Evolutionary conservation across 345 rosid genomes (phyloP).

Genomic region (Arabis hirsuta): DNA sequence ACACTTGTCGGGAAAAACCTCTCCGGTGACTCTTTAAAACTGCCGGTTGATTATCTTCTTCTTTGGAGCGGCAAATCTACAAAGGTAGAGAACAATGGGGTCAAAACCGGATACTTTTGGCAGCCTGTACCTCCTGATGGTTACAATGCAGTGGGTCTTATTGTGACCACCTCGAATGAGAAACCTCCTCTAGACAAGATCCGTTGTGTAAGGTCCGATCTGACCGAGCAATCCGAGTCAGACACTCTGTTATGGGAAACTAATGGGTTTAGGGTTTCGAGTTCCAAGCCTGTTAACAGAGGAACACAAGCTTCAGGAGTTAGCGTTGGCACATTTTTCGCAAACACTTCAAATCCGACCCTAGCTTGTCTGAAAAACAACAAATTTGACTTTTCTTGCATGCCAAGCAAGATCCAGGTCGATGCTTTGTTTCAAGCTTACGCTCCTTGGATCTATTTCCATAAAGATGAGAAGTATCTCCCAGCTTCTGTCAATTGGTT

Average conservation of each 20-base stretch:
- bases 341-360: slow-evolving; percentile 35
- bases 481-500: slow-evolving; percentile 78
- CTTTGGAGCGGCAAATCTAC: slow-evolving; percentile 80
- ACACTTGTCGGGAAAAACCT: slow-evolving; percentile 63
- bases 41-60: slow-evolving; percentile 76
- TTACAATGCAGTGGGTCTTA: slow-evolving; percentile 62
- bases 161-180: slow-evolving; percentile 54
- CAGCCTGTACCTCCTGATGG: slow-evolving; percentile 70
- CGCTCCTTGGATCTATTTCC: slow-evolving; percentile 69
- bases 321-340: slow-evolving; percentile 62
- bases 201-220: slow-evolving; percentile 69
- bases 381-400: slow-evolving; percentile 47
- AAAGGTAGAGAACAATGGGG: slow-evolving; percentile 52
- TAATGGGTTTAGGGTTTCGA: slow-evolving; percentile 51
- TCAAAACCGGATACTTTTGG: slow-evolving; percentile 63
- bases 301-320: slow-evolving; percentile 59
- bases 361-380: slow-evolving; percentile 67
- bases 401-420: slow-evolving; percentile 67
- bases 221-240: slow-evolving; percentile 57
- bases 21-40: slow-evolving; percentile 36
- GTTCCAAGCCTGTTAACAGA: slow-evolving; percentile 51
- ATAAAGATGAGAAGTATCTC: slow-evolving; percentile 70
- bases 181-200: slow-evolving; percentile 72
- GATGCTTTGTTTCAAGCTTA: slow-evolving; percentile 59
- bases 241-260: slow-evolving; percentile 68